phyloP scores from a whole-genome alignment of 129 eudicot genomes.

The Artemisia argyi region DNA sequence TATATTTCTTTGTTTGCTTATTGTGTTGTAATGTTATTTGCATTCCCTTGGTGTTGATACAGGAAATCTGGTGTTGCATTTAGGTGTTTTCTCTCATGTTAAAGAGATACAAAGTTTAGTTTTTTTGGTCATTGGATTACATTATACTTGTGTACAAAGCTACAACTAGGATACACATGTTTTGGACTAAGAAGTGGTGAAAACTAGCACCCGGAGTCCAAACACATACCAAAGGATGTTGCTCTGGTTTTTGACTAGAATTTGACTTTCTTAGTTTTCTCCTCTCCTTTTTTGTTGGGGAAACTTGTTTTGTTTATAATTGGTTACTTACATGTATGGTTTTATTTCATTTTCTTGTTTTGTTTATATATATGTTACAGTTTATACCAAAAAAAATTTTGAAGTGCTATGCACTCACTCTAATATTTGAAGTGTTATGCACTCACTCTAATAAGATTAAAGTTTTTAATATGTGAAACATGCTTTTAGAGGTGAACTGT shows the following conservation, averaged over 20 bases:
- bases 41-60: too few species aligned
- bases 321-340: constrained; percentile 19
- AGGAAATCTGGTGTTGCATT: too few species aligned
- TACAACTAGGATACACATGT: too few species aligned
- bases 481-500: not conserved
- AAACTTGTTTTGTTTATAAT: constrained; percentile 1
- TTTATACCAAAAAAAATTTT: not conserved
- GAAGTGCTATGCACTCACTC: not conserved
- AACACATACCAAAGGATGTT: too few species aligned
- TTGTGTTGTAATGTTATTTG: too few species aligned
- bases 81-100: too few species aligned
- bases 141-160: too few species aligned
- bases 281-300: not conserved
- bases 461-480: not conserved
- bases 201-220: too few species aligned
- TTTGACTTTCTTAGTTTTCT: not conserved
- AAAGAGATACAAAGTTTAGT: too few species aligned
- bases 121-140: too few species aligned
- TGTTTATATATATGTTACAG: not conserved
- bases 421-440: not conserved
- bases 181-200: too few species aligned
- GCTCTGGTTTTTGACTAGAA: not conserved
- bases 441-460: not conserved
- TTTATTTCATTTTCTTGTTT: constrained; percentile 8
- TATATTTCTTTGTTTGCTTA: not conserved